phyloP scores from a whole-genome alignment of 2,329 filamentous ascomycete species.

The Bipolaris oryzae region DNA sequence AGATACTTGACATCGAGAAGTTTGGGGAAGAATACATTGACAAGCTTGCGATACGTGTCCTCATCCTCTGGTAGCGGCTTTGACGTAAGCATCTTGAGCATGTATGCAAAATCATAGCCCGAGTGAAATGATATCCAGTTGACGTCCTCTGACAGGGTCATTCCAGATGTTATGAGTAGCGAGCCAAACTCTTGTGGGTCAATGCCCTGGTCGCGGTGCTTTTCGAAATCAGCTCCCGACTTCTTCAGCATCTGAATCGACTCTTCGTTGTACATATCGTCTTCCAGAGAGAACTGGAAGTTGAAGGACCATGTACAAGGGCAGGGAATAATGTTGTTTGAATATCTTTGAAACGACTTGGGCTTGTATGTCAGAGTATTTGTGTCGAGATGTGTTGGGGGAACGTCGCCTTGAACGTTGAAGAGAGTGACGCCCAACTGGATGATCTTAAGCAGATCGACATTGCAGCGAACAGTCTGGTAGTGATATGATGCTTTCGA shows the following conservation, averaged over 20 bases:
- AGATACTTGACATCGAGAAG: slow-evolving; percentile 97
- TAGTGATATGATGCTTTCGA: slow-evolving; percentile 99
- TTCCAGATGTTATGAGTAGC: slow-evolving; percentile 86
- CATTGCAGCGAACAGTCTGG: slow-evolving; percentile 94
- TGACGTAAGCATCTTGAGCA: slow-evolving; percentile 91
- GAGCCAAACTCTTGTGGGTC: slow-evolving; percentile 88
- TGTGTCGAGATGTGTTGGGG: slow-evolving; percentile 68
- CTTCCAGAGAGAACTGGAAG: slow-evolving; percentile 91
- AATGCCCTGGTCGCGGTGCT: slow-evolving; percentile 86
- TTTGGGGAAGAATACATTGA: slow-evolving; percentile 91
- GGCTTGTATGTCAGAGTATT: slow-evolving; percentile 50
- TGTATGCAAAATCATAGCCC: slow-evolving; percentile 96
- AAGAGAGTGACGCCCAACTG: slow-evolving; percentile 95
- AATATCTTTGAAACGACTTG: slow-evolving; percentile 57
- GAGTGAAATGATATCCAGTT: slow-evolving; percentile 98
- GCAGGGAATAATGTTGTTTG: slow-evolving; percentile 63
- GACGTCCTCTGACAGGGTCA: slow-evolving; percentile 85
- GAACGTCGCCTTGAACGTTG: slow-evolving; percentile 85
- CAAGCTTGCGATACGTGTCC: slow-evolving; percentile 82
- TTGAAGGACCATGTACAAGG: slow-evolving; percentile 99
- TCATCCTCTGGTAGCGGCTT: slow-evolving; percentile 86
- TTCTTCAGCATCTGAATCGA: slow-evolving; percentile 90
- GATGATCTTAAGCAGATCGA: slow-evolving; percentile 96
- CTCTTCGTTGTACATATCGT: slow-evolving; percentile 97
- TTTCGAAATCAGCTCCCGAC: slow-evolving; percentile 89